Evolutionary conservation across 495 filamentous ascomycete species (phyloP).

Genomic region (Daldinia loculata): DNA sequence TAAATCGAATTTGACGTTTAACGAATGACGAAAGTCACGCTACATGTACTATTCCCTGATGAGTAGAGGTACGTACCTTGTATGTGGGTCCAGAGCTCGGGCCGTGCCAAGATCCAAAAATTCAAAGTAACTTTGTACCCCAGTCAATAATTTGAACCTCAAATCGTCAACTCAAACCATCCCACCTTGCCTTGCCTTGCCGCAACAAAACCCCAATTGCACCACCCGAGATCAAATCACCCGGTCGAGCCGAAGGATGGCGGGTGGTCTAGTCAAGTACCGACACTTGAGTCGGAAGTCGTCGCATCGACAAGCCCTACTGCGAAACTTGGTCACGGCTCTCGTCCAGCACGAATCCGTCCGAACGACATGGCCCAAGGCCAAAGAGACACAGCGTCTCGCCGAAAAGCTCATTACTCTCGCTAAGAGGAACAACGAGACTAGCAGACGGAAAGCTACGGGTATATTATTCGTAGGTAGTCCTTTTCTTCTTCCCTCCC

Average conservation of each 20-base stretch:
- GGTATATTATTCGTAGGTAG: constrained; percentile 81
- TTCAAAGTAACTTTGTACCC: constrained; percentile 25
- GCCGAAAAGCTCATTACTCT: constrained; percentile 94
- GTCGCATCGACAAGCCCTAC: constrained; percentile 87
- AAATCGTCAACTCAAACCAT: not conserved
- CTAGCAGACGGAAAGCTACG: constrained; percentile 69
- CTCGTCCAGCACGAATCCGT: constrained; percentile 92
- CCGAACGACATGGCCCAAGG: constrained; percentile 93
- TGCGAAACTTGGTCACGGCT: constrained; percentile 96
- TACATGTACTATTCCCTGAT: not conserved
- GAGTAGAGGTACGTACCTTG: constrained; percentile 2
- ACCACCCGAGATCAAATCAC: not conserved
- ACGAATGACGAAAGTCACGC: constrained; percentile 41
- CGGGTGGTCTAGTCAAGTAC: constrained; percentile 83
- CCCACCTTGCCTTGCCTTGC: not conserved
- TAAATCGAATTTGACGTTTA: constrained; percentile 16
- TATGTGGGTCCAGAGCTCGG: constrained; percentile 6
- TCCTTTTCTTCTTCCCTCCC: not conserved
- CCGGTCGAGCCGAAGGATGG: constrained; percentile 65
- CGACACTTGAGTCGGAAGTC: constrained; percentile 84
- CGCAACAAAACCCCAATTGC: not conserved
- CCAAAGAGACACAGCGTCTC: constrained; percentile 92
- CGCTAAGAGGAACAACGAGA: constrained; percentile 88
- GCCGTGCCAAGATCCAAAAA: constrained; percentile 23
- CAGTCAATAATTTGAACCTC: not conserved